These are phyloP conservation scores for Microascus cirrosus DNA, from an alignment of 2,329 filamentous ascomycete genomes.

Conservation along the genomic window DNA sequence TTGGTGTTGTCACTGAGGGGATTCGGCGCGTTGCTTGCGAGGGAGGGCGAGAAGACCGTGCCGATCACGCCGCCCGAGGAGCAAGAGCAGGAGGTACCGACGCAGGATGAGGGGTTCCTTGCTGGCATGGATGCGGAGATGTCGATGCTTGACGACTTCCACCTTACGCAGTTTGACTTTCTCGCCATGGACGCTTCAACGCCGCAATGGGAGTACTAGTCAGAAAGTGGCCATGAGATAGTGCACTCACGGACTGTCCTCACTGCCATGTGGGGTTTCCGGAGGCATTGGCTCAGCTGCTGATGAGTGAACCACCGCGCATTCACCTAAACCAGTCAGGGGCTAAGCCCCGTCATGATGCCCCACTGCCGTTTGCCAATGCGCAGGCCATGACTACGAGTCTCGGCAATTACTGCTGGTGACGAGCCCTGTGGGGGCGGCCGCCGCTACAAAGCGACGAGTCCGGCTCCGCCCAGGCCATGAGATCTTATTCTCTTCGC, in stretches of 20 bases:
- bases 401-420: not conserved
- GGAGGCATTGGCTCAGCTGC: no score
- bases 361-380: not conserved
- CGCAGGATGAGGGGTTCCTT: not conserved
- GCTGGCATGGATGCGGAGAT: not conserved
- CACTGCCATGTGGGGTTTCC: no score
- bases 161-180: conserved; percentile 5
- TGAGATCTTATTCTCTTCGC: not conserved
- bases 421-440: not conserved
- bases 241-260: no score
- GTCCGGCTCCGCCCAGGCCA: not conserved
- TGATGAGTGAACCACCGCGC: not conserved
- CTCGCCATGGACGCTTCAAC: not conserved
- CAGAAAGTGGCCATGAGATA: not conserved
- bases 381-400: not conserved
- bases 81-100: not conserved
- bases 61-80: conserved; percentile 1
- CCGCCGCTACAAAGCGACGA: not conserved
- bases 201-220: not conserved
- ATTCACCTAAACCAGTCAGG: not conserved
- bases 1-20: conserved; percentile 7
- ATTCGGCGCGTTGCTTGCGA: conserved; percentile 5
- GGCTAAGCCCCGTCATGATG: not conserved
- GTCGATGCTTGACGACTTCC: conserved; percentile 1
- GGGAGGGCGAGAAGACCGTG: conserved; percentile 6